phyloP scores from a whole-genome alignment of 768 basidiomycete species.

The Collybia nuda region DNA sequence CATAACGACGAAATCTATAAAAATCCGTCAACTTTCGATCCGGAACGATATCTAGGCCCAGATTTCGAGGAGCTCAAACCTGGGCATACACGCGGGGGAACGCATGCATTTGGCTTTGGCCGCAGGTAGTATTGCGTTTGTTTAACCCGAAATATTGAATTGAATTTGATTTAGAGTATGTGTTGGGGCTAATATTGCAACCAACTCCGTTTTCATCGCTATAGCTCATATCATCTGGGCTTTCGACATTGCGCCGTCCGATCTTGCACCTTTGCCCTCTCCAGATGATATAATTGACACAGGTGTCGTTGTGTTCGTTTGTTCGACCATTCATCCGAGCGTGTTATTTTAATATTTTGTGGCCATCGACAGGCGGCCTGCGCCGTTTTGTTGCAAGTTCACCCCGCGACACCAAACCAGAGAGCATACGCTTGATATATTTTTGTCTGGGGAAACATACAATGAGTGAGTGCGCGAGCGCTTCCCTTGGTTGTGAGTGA shows the following conservation, averaged over 20 bases:
- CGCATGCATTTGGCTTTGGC: conserved; percentile 39
- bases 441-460: too few relatives aligned
- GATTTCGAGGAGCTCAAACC: conserved; percentile 6
- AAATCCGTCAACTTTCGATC: conserved; percentile 31
- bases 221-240: conserved; percentile 34
- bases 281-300: conserved; percentile 7
- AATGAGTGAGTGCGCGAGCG: too few relatives aligned
- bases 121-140: conserved; percentile 6
- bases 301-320: not conserved
- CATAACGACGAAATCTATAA: conserved; percentile 30
- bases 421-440: too few relatives aligned
- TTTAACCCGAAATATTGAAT: too few relatives aligned
- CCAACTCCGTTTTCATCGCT: conserved; percentile 32
- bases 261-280: conserved; percentile 2
- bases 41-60: conserved; percentile 39
- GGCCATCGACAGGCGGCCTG: conserved; percentile 27
- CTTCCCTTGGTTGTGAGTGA: too few relatives aligned
- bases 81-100: conserved; percentile 27
- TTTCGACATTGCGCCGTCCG: conserved; percentile 25
- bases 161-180: conserved; percentile 23
- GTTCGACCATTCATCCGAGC: not conserved
- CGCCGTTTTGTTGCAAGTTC: conserved; percentile 28
- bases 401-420: conserved; percentile 18
- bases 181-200: conserved; percentile 33
- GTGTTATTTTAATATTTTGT: not conserved